Base-by-base conservation (phyloP, 768 basidiomycete genomes). In the Xanthoconium stramineum region DNA sequence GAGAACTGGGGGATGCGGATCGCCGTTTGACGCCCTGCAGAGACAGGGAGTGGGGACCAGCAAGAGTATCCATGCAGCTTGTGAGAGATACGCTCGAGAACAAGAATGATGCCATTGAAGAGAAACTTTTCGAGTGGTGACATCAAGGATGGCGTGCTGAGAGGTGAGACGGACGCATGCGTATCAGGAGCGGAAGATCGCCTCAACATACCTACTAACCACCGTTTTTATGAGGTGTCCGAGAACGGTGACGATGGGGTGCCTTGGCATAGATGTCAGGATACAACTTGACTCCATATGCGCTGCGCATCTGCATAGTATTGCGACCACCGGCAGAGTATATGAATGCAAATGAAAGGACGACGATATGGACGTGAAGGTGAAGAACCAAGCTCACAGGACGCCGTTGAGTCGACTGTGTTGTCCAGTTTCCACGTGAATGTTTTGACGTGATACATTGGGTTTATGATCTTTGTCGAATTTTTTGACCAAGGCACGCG, bases 91-190 rank as follows among this genome's bases (percentile, higher is more conserved):
- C 24, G 5, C 56, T 60, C 32, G 60, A 60, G 14, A 60, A 61
- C 30, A 52, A 14, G 1, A 64, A 36, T 6, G 52, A 66, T 1
- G 78, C 76, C 59, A 88, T n/a, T 86, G 61, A 80, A 83, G 30
- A 88, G 74, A 30, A 76, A 74, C 29, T 74, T 78, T 53, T 84
- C 79, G 53, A 88, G 77, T 1, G 82, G 81, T 12, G 80, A 85
- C 67, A 74, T 81, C 37, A 88, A 68, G 56, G 76, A 75, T 3
- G 83, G 76, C 0, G 86, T 85, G 57, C 83, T 84, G 28, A 73
- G 73, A 0, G 83, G 83, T 4, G 88, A 74, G 20, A 80, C 61
- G 5, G 72, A 73, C 10, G 71, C 70, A 45, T 77, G 75, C 29
- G 60, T 49, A 36, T 71, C 68, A 24, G 65, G 51, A 46, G 56